Evolutionary conservation across 139 green algal genomes (phyloP).

Genomic region (Tetradesmus lagerheimii): DNA sequence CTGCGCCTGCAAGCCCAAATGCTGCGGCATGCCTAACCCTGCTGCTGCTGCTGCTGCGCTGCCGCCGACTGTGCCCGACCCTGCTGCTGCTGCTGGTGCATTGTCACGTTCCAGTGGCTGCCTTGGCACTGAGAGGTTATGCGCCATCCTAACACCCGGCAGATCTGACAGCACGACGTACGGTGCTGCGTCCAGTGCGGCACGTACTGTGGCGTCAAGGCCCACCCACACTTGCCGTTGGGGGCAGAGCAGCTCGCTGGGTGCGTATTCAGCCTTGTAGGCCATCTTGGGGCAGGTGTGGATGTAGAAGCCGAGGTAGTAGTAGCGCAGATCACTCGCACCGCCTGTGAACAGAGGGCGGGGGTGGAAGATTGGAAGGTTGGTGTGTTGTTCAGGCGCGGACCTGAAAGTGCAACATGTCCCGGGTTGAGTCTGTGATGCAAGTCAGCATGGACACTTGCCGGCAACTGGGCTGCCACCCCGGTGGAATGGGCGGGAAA

Average conservation of each 20-base stretch:
- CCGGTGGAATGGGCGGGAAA: too few species aligned
- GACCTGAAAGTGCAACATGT: too few species aligned
- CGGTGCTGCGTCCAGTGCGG: constrained; percentile 41
- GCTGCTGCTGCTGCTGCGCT: neutral
- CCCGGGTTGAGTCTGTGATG: too few species aligned
- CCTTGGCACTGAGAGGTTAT: constrained; percentile 48
- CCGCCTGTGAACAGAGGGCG: neutral
- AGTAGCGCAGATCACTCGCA: constrained; percentile 76
- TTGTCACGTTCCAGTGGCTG: neutral
- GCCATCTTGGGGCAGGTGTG: constrained; percentile 95
- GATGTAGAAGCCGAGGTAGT: constrained; percentile 98
- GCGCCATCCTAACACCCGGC: constrained; percentile 24
- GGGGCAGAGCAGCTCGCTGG: constrained; percentile 93
- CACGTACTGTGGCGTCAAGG: constrained; percentile 44
- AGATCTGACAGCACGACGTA: constrained; percentile 51
- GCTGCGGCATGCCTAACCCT: neutral
- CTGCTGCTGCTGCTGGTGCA: constrained; percentile 9
- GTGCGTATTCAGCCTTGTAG: constrained; percentile 91
- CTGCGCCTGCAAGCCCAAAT: neutral
- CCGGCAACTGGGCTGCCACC: too few species aligned
- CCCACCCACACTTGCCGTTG: constrained; percentile 60
- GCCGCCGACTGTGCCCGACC: neutral
- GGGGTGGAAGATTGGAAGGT: too few species aligned
- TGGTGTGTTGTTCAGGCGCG: too few species aligned
- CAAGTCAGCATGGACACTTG: too few species aligned